phyloP scores from a whole-genome alignment of 768 basidiomycete genomes.

The Mycena chlorophos region DNA sequence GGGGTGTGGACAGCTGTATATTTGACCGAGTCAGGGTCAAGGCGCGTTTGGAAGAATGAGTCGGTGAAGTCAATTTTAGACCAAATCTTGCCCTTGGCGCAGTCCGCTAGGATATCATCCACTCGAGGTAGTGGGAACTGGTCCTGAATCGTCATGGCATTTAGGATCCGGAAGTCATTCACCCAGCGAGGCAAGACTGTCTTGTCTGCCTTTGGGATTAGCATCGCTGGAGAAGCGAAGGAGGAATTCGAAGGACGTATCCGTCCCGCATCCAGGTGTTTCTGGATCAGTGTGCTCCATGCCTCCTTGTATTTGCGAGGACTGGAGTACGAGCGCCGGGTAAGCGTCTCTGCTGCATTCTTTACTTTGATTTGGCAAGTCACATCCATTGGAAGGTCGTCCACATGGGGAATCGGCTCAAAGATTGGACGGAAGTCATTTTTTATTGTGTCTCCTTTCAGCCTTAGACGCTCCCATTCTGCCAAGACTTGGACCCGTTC shows the following conservation, averaged over 20 bases:
- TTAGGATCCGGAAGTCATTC: constrained; percentile 33
- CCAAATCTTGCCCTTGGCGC: constrained; percentile 34
- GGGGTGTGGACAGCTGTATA: constrained; percentile 36
- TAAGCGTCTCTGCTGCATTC: constrained; percentile 9
- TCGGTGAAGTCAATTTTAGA: constrained; percentile 39
- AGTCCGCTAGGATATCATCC: constrained; percentile 36
- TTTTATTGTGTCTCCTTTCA: too few species aligned
- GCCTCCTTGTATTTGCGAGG: constrained; percentile 33
- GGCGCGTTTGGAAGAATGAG: constrained; percentile 35
- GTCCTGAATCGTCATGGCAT: constrained; percentile 31
- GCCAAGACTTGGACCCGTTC: background rate
- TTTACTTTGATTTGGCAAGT: too few species aligned
- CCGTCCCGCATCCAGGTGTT: constrained; percentile 35
- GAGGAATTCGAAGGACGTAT: too few species aligned
- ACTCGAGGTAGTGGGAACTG: constrained; percentile 31
- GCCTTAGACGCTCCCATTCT: too few species aligned
- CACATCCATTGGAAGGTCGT: too few species aligned
- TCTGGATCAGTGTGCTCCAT: constrained; percentile 33
- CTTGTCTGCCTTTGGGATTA: too few species aligned
- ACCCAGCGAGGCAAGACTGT: constrained; percentile 35
- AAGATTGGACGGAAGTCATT: too few species aligned
- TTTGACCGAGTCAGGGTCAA: constrained; percentile 28
- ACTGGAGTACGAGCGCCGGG: constrained; percentile 29
- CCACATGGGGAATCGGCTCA: too few species aligned
- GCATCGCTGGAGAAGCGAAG: too few species aligned